Percentiles rank a stretch among this genome's conserved stretches.
Evolutionary conservation across 169 alveolate genomes (phyloP).

Genomic region (Plasmodium knowlesi): DNA sequence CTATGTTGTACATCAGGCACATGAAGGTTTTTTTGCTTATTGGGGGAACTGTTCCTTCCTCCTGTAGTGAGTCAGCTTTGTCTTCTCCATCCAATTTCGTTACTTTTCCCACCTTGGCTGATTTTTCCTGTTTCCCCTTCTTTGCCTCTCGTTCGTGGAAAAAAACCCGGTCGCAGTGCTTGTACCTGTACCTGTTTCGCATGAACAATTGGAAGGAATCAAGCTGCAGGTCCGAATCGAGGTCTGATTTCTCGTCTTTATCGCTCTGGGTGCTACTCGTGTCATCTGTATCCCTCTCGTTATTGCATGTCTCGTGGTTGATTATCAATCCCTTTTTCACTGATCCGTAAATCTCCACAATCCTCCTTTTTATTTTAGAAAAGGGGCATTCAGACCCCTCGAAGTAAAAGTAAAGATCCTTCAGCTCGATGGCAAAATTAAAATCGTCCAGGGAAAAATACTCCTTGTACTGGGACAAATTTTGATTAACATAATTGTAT

Average conservation of each 20-base stretch:
- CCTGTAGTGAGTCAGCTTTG: neutral
- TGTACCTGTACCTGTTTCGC: constrained; percentile 23
- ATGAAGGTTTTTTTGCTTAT: constrained; percentile 37
- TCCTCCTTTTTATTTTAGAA: constrained; percentile 74
- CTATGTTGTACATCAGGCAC: constrained; percentile 73
- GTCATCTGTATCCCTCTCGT: neutral
- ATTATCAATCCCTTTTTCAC: constrained; percentile 32
- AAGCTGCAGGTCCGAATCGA: neutral
- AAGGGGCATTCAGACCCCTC: constrained; percentile 70
- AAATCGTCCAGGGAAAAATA: constrained; percentile 64
- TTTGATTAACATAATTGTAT: neutral
- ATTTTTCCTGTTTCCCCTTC: neutral
- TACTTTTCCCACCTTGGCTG: neutral
- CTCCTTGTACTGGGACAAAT: constrained; percentile 35
- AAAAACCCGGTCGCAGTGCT: constrained; percentile 5
- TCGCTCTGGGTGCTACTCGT: neutral
- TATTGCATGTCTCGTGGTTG: constrained; percentile 28
- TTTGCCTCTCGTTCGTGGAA: constrained; percentile 2
- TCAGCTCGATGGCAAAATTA: constrained; percentile 58
- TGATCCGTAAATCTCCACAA: constrained; percentile 71
- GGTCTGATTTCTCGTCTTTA: neutral
- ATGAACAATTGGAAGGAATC: constrained; percentile 12
- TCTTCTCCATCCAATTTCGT: neutral
- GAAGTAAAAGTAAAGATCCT: constrained; percentile 61
- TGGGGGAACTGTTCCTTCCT: neutral